Conservation (phyloP, 1,284 basidiomycete species). For the Bondarzewia mesenterica region DNA sequence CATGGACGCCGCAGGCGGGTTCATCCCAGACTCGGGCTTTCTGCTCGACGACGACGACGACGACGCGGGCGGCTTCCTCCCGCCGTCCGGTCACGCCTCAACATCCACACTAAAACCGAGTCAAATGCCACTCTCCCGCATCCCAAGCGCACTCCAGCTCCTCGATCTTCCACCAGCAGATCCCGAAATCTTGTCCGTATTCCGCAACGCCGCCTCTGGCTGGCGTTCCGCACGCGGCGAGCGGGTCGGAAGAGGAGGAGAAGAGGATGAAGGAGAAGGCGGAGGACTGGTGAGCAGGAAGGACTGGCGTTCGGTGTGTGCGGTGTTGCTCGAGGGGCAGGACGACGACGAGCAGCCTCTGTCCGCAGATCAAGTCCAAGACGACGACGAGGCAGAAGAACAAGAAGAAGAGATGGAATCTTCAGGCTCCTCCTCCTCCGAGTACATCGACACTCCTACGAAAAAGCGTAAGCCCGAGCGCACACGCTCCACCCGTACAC, state of each 20-base stretch:
- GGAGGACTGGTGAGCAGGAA: constrained; percentile 1
- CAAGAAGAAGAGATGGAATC: neutral
- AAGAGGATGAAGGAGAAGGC: neutral
- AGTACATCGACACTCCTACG: neutral
- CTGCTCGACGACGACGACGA: neutral
- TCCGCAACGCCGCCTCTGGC: constrained; percentile 62
- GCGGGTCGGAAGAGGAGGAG: neutral
- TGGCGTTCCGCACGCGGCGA: constrained; percentile 30
- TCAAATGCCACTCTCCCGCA: constrained; percentile 43
- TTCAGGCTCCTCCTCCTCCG: constrained; percentile 1
- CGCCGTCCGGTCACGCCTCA: neutral
- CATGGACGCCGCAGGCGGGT: neutral
- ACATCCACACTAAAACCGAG: neutral
- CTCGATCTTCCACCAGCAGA: constrained; percentile 62
- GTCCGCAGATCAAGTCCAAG: neutral
- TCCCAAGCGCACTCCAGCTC: constrained; percentile 55
- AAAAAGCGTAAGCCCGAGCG: neutral
- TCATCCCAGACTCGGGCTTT: too few species aligned
- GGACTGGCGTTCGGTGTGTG: constrained; percentile 8
- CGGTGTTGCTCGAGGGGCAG: constrained; percentile 4
- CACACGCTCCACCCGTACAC: neutral
- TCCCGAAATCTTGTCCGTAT: constrained; percentile 55
- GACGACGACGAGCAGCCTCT: too few species aligned
- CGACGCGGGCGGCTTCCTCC: constrained; percentile 5
- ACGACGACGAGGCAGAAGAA: neutral